phyloP scores from a whole-genome alignment of 768 basidiomycete species.

The Mycena kentingensis region DNA sequence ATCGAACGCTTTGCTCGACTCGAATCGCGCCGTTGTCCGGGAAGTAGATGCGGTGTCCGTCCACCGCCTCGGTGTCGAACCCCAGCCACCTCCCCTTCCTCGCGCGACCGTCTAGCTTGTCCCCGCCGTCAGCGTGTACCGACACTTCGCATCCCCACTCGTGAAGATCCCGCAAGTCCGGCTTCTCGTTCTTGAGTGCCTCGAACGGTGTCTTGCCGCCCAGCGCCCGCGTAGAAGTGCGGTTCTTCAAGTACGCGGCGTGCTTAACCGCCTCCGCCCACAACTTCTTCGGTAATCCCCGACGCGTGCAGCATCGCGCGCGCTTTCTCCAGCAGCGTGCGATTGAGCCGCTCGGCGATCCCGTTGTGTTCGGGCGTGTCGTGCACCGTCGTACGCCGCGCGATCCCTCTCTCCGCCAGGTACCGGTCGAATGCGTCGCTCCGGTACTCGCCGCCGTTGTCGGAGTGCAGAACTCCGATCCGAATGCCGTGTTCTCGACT shows the following conservation, averaged over 20 bases:
- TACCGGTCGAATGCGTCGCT: conserved; percentile 21
- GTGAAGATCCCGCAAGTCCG: conserved; percentile 20
- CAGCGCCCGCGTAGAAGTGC: conserved; percentile 23
- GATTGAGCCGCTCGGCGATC: conserved; percentile 38
- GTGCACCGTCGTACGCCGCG: conserved; percentile 24
- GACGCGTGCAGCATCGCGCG: conserved; percentile 31
- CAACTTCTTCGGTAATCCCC: conserved; percentile 29
- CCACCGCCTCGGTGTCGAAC: conserved; percentile 30
- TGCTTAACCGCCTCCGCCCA: conserved; percentile 34
- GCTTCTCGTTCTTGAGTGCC: conserved; percentile 19
- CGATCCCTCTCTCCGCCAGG: conserved; percentile 22
- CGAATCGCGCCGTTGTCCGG: too few relatives aligned
- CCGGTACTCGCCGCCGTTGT: conserved; percentile 33
- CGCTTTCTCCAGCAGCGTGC: conserved; percentile 29
- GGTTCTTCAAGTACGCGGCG: conserved; percentile 29
- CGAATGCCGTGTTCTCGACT: conserved; percentile 24
- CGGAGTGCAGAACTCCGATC: conserved; percentile 30
- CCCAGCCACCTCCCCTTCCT: conserved; percentile 36
- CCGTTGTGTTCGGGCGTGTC: conserved; percentile 38
- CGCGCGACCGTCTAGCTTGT: conserved; percentile 29
- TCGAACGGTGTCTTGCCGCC: conserved; percentile 24
- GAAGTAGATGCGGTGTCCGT: too few relatives aligned
- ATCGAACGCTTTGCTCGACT: conserved; percentile 31
- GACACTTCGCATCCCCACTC: conserved; percentile 24
- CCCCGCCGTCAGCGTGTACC: conserved; percentile 22